Base-by-base conservation (phyloP, 1,284 basidiomycete species). In the Mycena sp. region DNA sequence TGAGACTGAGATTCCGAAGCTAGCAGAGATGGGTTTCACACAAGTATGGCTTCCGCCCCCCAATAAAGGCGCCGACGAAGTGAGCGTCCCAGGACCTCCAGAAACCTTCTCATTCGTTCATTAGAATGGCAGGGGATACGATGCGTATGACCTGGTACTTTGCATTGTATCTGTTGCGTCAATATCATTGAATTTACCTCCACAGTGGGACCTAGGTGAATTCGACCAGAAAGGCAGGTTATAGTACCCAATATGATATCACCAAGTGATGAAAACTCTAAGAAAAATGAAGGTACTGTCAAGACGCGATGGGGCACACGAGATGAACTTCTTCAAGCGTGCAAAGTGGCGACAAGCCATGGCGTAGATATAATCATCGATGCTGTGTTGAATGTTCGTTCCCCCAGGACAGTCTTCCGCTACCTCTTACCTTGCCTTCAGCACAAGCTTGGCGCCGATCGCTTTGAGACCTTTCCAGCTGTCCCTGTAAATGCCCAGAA, bases 281-380 rank as follows among this genome's bases (percentile, higher is more conserved):
- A 21, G 25, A 19, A 43, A 40, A 16, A 21, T 23, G 12, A 38
- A 67, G 65, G 65, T 45, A 60, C 85, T n/a, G 78, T 87, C 53
- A 76, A 82, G 10, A 98, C 96, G n/a, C 87, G 96, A 67, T 99
- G 95, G 94, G 96, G 96, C 19, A 92, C 90, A 14, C 92, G 91
- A 69, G 87, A 94, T 46, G 90, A 98, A 70, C 85, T 97, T 21
- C 73, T 95, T 2, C 73, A 78, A 5, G 89, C 92, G 12, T 91
- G 93, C 74, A 74, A 78, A 55, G 73, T 78, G 26, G 91, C 91
- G 3, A 82, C 81, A 65, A 74, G 79, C 66, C 79, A 84, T 67
- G 84, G 87, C 5, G 82, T 94, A 25, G 86, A 88, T 62, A 82
- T 92, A 44, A 75, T 93, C 28, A 86, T 94, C 56, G 93, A 94